A percentile compares a stretch with the other conserved stretches of the same genome.
Evolutionary conservation across 805 yeast species (phyloP).

Genomic region (Priceomyces castillae): DNA sequence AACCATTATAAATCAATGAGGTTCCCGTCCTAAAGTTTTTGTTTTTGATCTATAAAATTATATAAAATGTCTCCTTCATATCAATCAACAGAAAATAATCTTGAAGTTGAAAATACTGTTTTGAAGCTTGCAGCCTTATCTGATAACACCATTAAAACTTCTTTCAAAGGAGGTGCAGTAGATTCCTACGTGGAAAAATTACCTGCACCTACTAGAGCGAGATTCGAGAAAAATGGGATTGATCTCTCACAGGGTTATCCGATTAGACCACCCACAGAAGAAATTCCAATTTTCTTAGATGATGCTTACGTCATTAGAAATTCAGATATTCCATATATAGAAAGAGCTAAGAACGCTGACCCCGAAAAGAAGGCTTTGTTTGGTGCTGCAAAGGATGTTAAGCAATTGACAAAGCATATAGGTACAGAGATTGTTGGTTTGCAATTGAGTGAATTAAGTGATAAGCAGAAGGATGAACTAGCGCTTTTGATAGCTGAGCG

Average conservation of each 20-base stretch:
- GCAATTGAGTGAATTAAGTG: constrained; percentile 23
- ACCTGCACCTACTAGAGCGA: constrained; percentile 20
- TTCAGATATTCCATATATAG: constrained; percentile 20
- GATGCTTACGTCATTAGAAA: constrained; percentile 25
- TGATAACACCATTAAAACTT: background rate
- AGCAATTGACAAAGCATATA: constrained; percentile 22
- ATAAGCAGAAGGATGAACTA: constrained; percentile 26
- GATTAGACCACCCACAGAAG: constrained; percentile 15
- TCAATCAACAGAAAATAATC: constrained; percentile 8
- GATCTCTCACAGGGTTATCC: constrained; percentile 28
- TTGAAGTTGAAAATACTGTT: constrained; percentile 12
- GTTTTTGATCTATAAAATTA: too few species aligned
- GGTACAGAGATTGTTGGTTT: constrained; percentile 31
- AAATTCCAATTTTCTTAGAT: constrained; percentile 26
- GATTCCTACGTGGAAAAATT: constrained; percentile 16
- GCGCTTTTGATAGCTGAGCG: constrained; percentile 27
- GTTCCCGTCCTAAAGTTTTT: too few species aligned
- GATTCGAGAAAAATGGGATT: constrained; percentile 23
- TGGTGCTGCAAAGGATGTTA: constrained; percentile 28
- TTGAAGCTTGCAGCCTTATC: constrained; percentile 12
- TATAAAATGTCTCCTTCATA: constrained; percentile 2
- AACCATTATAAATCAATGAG: background rate
- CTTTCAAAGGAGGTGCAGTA: constrained; percentile 4
- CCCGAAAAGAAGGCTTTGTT: constrained; percentile 29
- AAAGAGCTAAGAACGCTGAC: constrained; percentile 28